phyloP scores from a whole-genome alignment of 164 flowering plant genomes.

The Macadamia integrifolia region DNA sequence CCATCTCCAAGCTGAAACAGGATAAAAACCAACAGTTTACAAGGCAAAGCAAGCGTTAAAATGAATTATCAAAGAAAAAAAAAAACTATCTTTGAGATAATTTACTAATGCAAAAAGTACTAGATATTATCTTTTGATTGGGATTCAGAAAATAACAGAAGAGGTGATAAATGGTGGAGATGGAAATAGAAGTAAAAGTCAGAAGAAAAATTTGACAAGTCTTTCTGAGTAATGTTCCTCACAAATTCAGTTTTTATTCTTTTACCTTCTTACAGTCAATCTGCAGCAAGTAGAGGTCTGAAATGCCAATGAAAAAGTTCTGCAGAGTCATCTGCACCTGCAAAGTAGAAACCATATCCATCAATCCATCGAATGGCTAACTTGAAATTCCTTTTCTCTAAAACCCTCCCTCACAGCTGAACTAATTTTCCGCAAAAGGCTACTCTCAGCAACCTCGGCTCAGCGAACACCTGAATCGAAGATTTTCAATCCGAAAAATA shows the following conservation, averaged over 20 bases:
- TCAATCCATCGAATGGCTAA: too few relatives aligned
- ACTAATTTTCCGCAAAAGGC: too few relatives aligned
- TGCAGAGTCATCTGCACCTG: constrained; percentile 56
- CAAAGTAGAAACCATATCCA: not conserved
- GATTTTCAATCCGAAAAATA: too few relatives aligned
- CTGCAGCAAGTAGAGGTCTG: constrained; percentile 64
- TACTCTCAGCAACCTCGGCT: too few relatives aligned
- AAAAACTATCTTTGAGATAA: not conserved
- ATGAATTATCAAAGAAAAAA: not conserved
- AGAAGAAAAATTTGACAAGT: too few relatives aligned
- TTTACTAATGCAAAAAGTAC: not conserved
- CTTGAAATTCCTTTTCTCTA: too few relatives aligned
- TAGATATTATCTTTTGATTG: not conserved
- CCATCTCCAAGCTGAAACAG: constrained; percentile 80
- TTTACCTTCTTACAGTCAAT: constrained; percentile 57
- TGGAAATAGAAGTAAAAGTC: too few relatives aligned
- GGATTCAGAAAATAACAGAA: not conserved
- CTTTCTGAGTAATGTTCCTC: too few relatives aligned
- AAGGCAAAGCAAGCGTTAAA: not conserved
- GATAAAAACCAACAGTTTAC: not conserved
- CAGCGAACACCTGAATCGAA: too few relatives aligned
- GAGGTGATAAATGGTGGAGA: not conserved
- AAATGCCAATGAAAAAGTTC: constrained; percentile 46
- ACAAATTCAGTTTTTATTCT: not conserved
- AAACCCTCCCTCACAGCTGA: too few relatives aligned